A percentile compares a stretch with the other conserved stretches of the same genome.
phyloP scores from a whole-genome alignment of 331 rosid genomes.

The Quercus phellos region DNA sequence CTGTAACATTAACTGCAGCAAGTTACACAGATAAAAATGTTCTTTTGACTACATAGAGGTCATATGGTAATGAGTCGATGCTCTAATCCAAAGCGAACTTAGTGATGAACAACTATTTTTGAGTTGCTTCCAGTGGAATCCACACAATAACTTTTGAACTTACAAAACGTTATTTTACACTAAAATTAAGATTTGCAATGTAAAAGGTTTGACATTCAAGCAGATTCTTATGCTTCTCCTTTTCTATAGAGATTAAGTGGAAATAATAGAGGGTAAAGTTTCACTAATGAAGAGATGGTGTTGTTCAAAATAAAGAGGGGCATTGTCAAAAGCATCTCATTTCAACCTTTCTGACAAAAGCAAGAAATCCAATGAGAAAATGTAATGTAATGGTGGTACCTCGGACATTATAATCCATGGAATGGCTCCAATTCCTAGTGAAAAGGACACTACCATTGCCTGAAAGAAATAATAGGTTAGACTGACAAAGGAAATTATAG shows the following conservation, averaged over 20 bases:
- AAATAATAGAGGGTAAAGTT: background rate
- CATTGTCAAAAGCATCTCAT: background rate
- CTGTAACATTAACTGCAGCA: background rate
- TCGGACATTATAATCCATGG: constrained; percentile 99
- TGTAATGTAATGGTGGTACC: constrained; percentile 39
- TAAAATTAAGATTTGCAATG: background rate
- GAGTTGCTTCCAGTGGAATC: background rate
- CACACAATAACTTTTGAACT: background rate
- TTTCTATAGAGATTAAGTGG: background rate
- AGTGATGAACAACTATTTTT: background rate
- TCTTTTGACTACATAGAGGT: background rate
- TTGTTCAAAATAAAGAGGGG: background rate
- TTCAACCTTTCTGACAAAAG: constrained; percentile 7
- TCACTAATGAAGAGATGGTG: background rate
- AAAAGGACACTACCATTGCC: constrained; percentile 84
- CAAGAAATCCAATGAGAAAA: background rate
- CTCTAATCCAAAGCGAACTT: background rate
- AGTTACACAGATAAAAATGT: background rate
- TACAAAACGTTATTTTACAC: background rate
- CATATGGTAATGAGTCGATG: background rate
- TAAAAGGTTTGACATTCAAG: too few species aligned
- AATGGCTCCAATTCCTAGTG: constrained; percentile 90
- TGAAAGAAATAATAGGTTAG: constrained; percentile 32
- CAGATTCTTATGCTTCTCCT: too few species aligned
- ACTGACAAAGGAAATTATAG: constrained; percentile 14